phyloP scores from a whole-genome alignment of 352 stramenopile genomes.

The Globisporangium takayamanum region DNA sequence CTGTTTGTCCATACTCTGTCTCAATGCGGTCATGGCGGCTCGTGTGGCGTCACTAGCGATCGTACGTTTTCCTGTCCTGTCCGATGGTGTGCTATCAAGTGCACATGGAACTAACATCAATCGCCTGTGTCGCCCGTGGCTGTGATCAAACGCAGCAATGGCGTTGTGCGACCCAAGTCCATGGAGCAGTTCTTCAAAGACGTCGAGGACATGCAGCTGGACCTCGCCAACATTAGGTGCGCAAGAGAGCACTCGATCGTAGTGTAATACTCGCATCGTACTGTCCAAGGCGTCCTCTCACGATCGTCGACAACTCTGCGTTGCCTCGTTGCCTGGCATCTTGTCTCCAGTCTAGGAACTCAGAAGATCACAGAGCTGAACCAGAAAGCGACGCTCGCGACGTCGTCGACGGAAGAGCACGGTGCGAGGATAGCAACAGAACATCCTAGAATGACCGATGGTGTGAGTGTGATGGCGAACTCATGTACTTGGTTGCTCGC shows the following conservation, averaged over 20 bases:
- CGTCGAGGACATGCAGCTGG: slow-evolving; percentile 92
- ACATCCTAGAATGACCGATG: not conserved
- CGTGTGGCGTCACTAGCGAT: not conserved
- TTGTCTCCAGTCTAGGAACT: slow-evolving; percentile 61
- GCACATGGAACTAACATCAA: too few relatives aligned
- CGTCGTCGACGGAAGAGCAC: slow-evolving; percentile 90
- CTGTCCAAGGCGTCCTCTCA: not conserved
- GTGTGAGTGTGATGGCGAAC: not conserved
- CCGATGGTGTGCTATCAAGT: not conserved
- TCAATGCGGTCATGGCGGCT: not conserved
- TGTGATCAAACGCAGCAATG: slow-evolving; percentile 17
- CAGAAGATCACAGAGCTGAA: slow-evolving; percentile 92
- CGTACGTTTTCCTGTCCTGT: not conserved
- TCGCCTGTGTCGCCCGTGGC: not conserved
- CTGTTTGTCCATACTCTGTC: not conserved
- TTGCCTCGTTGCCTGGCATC: not conserved
- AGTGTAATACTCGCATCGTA: not conserved
- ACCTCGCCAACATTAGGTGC: slow-evolving; percentile 88
- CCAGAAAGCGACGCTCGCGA: slow-evolving; percentile 90
- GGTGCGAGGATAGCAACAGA: slow-evolving; percentile 15
- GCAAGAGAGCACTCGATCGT: not conserved
- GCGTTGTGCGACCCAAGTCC: slow-evolving; percentile 70
- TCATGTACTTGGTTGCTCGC: not conserved
- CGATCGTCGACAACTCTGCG: not conserved
- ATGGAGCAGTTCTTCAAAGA: slow-evolving; percentile 96